Evolutionary conservation across 441 rosid species (phyloP).

Genomic region (Populus hybrid): DNA sequence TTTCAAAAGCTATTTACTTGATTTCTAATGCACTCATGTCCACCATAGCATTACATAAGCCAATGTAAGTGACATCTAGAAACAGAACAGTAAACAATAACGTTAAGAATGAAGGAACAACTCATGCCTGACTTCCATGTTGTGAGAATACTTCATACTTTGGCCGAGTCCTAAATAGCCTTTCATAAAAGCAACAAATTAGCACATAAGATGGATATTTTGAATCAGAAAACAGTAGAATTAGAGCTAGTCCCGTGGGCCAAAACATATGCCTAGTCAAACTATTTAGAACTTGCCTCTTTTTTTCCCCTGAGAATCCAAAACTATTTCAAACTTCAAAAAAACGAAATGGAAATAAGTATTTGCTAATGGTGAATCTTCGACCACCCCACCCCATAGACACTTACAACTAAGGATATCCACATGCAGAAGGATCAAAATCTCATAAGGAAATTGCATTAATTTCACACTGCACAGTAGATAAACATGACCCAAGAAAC

Average conservation of each 20-base stretch:
- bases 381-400: neutral
- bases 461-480: neutral
- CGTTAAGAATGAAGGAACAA: neutral
- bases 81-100: neutral
- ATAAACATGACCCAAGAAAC: neutral
- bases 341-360: neutral
- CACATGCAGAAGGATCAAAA: neutral
- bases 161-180: neutral
- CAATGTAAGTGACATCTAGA: neutral
- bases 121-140: neutral
- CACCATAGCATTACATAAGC: neutral
- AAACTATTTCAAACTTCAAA: neutral
- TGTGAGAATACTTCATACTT: neutral
- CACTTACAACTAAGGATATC: neutral
- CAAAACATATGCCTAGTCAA: neutral
- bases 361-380: neutral
- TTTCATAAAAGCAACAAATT: neutral
- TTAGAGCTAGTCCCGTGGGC: neutral
- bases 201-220: neutral
- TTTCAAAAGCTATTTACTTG: neutral
- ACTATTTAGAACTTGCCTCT: neutral
- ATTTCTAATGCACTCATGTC: neutral
- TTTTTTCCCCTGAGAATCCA: neutral
- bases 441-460: neutral
- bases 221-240: neutral